Evolutionary conservation across 441 rosid genomes (phyloP).

Genomic region (Flueggea neowawraea): DNA sequence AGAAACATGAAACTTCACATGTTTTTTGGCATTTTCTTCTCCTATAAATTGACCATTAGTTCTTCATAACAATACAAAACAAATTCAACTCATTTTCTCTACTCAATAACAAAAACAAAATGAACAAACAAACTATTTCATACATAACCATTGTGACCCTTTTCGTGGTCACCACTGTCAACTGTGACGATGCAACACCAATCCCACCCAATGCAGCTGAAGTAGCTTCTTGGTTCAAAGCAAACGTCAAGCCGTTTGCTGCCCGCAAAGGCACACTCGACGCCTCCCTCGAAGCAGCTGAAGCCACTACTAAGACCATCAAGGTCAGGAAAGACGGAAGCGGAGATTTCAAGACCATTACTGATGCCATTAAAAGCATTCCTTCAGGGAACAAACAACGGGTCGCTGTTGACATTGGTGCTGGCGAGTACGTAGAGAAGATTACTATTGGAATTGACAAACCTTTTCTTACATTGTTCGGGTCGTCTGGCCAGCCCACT

Average conservation of each 20-base stretch:
- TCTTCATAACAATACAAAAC: too few relatives aligned
- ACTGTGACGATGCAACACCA: constrained; percentile 1
- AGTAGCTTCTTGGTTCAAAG: constrained; percentile 23
- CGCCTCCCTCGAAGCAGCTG: constrained; percentile 27
- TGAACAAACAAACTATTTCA: too few relatives aligned
- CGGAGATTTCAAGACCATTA: constrained; percentile 39
- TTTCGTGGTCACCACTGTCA: constrained; percentile 5
- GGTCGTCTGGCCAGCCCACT: constrained; percentile 32
- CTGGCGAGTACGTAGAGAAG: constrained; percentile 38
- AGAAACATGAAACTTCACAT: too few relatives aligned
- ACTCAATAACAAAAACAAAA: too few relatives aligned
- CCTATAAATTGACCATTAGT: too few relatives aligned
- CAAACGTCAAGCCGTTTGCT: constrained; percentile 20
- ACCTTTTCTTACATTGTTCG: constrained; percentile 40
- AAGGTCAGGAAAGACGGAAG: constrained; percentile 36
- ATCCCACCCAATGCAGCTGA: constrained; percentile 23
- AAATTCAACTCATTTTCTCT: too few relatives aligned
- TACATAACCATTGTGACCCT: constrained; percentile 1
- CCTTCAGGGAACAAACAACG: constrained; percentile 33
- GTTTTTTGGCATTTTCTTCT: too few relatives aligned
- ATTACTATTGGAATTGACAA: constrained; percentile 23
- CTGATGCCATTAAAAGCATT: constrained; percentile 33
- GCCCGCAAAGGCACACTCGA: constrained; percentile 22
- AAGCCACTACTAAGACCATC: constrained; percentile 17
- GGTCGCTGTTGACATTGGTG: constrained; percentile 32